Base-by-base conservation (phyloP, 768 basidiomycete genomes). In the Lenzites betulinus region DNA sequence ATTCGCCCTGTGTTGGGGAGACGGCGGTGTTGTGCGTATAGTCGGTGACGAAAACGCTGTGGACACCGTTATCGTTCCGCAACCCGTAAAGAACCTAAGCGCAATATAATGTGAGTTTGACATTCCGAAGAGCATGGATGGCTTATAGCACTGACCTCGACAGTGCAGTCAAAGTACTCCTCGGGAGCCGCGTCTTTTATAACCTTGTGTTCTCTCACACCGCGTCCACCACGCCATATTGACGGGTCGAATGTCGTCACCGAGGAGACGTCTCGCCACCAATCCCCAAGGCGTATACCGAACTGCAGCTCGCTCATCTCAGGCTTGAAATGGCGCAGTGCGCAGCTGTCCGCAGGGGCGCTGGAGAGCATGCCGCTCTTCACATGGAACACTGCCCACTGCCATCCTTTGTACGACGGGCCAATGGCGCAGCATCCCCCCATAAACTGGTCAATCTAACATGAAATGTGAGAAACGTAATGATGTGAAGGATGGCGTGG, bases 1-100 rank as follows among this genome's bases (percentile, higher is more conserved):
- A 85, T 44, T 71, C 53, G 7, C 75, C 73, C 54, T 76, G 72
- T n/a, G 76, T 62, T 16, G 74, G 66, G 3, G 56, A 57, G 43
- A 77, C 65, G 7, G 64, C 59, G 5, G 72, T 49, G 54, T 83
- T 84, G 42, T 61, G 64, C 7, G 87, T 86, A 66, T 87, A 89
- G 64, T 90, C 88, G 1, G 88, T 89, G 51, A 87, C 85, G 68
- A 83, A 88, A 13, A 89, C 59, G 30, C 72, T 78, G 59, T 79
- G 77, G 2, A 79, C 73, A 7, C 64, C 70, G 36, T 73, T 71
- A n/a, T 74, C 66, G 58, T 76, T 80, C 48, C 59, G 49, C 50
- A 79, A 75, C 9, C 74, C 78, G 52, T 79, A 70, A 11, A 88
- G 59, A 20, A 89, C 76, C 88, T 89, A 56, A 12, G 15, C 3